phyloP scores from a whole-genome alignment of 306 rosid species.

The Crataegus laevigata region DNA sequence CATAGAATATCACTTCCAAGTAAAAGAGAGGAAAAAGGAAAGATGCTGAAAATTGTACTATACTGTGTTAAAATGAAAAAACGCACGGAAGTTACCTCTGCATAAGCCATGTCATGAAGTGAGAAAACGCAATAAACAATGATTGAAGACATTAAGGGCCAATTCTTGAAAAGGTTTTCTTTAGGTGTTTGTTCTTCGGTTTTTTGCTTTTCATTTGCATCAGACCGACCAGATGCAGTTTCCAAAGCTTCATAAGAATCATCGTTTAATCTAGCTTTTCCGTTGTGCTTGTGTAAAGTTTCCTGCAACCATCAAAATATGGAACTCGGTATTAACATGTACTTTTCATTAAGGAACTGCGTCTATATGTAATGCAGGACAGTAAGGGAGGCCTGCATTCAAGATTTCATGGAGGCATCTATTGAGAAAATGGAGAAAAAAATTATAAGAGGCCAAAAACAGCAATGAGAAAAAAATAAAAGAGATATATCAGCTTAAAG shows the following conservation, averaged over 20 bases:
- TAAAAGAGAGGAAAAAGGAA: neutral
- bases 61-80: neutral
- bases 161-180: constrained; percentile 57
- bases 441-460: neutral
- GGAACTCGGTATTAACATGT: neutral
- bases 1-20: neutral
- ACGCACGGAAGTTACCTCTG: constrained; percentile 44
- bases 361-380: neutral
- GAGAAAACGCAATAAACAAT: constrained; percentile 51
- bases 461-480: neutral
- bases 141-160: constrained; percentile 85
- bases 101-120: constrained; percentile 78
- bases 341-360: neutral
- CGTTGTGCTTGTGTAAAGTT: constrained; percentile 59
- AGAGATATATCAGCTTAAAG: neutral
- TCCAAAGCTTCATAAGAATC: constrained; percentile 36
- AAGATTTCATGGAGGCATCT: neutral
- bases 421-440: neutral
- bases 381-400: neutral
- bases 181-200: constrained; percentile 11
- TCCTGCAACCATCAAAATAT: constrained; percentile 41
- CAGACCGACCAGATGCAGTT: constrained; percentile 24
- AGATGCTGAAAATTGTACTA: neutral
- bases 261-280: constrained; percentile 11
- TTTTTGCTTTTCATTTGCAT: constrained; percentile 10